Evolutionary conservation across 495 filamentous ascomycete genomes (phyloP), one percentile per base, ranked within the genome.

Genomic region (Penicillium parvum): DNA sequence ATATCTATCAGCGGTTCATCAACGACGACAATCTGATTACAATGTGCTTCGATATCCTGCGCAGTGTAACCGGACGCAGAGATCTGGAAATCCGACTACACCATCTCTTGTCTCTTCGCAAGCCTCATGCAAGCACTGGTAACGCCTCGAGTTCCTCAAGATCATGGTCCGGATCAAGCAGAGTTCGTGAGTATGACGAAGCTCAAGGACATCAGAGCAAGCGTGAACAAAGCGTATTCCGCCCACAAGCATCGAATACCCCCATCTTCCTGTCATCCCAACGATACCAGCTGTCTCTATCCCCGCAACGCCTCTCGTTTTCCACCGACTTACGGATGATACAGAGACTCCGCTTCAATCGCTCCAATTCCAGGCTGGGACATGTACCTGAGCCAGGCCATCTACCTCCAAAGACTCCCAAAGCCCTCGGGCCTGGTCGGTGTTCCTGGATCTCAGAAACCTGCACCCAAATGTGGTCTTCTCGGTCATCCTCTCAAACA

Each of bases 1-100:
- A 46, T 34, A 22, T 25, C 12, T 32, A 32, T 11, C 43, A 18
- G 6, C 1, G 3, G 4, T 7, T 7, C 12, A 8, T 33, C 9
- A 15, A 19, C 4, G 28, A 39, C 7, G 43, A 39, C 10, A 27
- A 19, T 3, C 27, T 9, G 7, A 46, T 27, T 11, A 46, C 43
- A 18, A 46, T 46, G 35, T 39, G 43, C 43, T 46, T 46, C 15
- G 43, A 46, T 15, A 46, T 46, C 20, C 20, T 46, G 8, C 14
- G 19, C 14, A n/a, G 10, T 3, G 14, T 25, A 46, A 15, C 8
- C 12, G 6, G 5, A 16, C 4, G 43, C 35, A 12, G 43, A 33
- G 15, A 45, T 36, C 18, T 46, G 35, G 43, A 10, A 40, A 2
- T 16, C 27, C 7, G 43, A 39, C 8, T 46, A 46, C 28, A 46